Evolutionary conservation across 148 eudicot genomes (phyloP), one percentile per base, ranked within the genome.

Genomic region (Silene latifolia): DNA sequence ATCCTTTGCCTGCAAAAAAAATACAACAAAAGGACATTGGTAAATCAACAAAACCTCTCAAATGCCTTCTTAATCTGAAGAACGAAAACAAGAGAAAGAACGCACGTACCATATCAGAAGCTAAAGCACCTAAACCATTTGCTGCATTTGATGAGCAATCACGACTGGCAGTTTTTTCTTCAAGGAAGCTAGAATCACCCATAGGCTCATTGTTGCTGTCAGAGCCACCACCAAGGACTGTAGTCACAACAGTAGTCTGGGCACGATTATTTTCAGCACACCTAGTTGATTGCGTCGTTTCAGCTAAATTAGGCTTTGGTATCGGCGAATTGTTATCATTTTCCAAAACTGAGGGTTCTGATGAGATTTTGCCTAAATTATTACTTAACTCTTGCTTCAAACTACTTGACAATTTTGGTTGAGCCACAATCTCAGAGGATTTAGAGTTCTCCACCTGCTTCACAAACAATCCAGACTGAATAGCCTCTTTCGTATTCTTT

Each of bases 71-170:
- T 6, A 39, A 39, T 39, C 44, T 7, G 56, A 20, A 46, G 44
- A 72, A 64, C 8, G 58, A 24, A 15, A 35, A 9, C 19, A 54
- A 23, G 46, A 21, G 47, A 11, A 63, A 5, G 29, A 74, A n/a
- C 23, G 7, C 12, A 48, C 6, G 67, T 85, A 89, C 96, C 92
- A 68, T 75, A 56, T 46, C 76, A 27, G 83, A 80, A n/a, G 25
- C 78, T 18, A 13, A 73, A 39, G 46, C 47, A 54, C 48, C 69
- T 12, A 24, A 8, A 63, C 76, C 80, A 64, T 25, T 75, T 65
- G 70, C 69, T 10, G 58, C 54, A 9, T 60, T 25, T n/a, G 76
- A 66, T 17, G 77, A 63, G 67, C 78, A 81, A 20, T 57, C 73
- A 72, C 67, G 5, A 25, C 27, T 17, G 0, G 79, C 68, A 61